Conservation (phyloP, 805 yeast species). For the Starmera dryadoides region DNA sequence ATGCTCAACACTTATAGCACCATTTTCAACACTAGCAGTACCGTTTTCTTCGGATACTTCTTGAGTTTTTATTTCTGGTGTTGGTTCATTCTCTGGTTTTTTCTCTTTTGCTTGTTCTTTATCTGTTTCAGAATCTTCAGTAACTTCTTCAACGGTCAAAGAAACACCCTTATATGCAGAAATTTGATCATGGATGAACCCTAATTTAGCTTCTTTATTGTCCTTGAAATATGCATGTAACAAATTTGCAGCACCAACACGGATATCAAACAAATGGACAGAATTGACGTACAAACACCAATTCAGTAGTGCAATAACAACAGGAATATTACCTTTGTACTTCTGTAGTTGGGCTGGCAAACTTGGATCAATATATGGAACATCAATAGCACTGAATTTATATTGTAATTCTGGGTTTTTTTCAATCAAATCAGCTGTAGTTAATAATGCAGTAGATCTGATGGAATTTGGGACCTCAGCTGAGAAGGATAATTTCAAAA, state of each 20-base stretch:
- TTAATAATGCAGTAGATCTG: slow-evolving; percentile 60
- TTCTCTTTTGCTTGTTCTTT: too few relatives aligned
- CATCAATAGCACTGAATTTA: slow-evolving; percentile 75
- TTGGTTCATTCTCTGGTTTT: background rate
- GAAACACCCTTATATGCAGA: slow-evolving; percentile 25
- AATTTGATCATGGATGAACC: slow-evolving; percentile 65
- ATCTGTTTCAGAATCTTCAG: background rate
- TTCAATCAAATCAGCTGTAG: slow-evolving; percentile 71
- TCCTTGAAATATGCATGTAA: slow-evolving; percentile 61
- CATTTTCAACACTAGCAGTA: too few relatives aligned
- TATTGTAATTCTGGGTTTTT: slow-evolving; percentile 61
- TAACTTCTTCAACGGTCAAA: slow-evolving; percentile 4
- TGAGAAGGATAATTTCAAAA: slow-evolving; percentile 65
- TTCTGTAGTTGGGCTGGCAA: slow-evolving; percentile 29
- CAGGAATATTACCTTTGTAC: slow-evolving; percentile 47
- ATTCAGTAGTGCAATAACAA: slow-evolving; percentile 62
- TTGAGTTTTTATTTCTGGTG: background rate
- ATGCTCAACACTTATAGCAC: too few relatives aligned
- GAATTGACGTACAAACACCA: slow-evolving; percentile 82
- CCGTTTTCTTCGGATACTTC: background rate
- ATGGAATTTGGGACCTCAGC: slow-evolving; percentile 56
- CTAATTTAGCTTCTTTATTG: slow-evolving; percentile 52
- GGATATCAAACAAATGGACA: slow-evolving; percentile 74
- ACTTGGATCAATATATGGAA: slow-evolving; percentile 83
- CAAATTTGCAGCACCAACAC: slow-evolving; percentile 64